Evolutionary conservation across 2,329 filamentous ascomycete genomes (phyloP).

Genomic region (Colletotrichum siamense): DNA sequence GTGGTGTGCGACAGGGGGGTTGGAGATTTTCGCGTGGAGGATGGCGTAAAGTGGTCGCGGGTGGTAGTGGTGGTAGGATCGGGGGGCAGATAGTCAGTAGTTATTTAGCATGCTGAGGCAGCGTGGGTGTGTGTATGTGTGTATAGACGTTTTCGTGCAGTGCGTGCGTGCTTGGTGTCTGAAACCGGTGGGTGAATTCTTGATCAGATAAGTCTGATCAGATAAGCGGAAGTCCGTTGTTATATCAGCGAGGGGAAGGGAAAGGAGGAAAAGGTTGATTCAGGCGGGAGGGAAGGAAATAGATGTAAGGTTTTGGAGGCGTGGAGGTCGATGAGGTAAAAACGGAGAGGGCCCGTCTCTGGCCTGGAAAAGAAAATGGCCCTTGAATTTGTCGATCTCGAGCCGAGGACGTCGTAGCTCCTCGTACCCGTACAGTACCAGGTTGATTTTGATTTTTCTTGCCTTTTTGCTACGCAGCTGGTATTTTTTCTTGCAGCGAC

Average conservation of each 20-base stretch:
- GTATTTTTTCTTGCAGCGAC: not conserved
- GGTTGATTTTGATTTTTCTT: not conserved
- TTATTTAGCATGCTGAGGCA: conserved; percentile 6
- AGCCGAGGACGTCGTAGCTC: not conserved
- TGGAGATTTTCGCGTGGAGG: not conserved
- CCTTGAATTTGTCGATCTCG: not conserved
- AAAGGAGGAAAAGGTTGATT: not conserved
- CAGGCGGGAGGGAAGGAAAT: not conserved
- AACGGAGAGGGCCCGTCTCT: not conserved
- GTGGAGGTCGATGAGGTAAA: conserved; percentile 6
- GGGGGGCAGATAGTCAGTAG: conserved; percentile 14
- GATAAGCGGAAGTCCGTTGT: conserved; percentile 8
- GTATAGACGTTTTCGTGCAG: not conserved
- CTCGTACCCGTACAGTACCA: not conserved
- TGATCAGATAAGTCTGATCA: conserved; percentile 21
- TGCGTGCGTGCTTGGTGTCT: not conserved
- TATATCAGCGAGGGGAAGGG: not conserved
- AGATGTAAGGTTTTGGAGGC: conserved; percentile 1
- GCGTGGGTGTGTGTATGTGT: not conserved
- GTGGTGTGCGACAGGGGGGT: not conserved
- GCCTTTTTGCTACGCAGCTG: not conserved
- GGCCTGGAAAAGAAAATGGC: not conserved
- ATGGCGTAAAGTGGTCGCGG: conserved; percentile 10
- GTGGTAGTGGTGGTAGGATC: not conserved
- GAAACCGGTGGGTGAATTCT: conserved; percentile 10